Evolutionary conservation across 2,329 filamentous ascomycete species (phyloP), one percentile per base, ranked within the genome.

Genomic region (Aspergillaceae sp.): DNA sequence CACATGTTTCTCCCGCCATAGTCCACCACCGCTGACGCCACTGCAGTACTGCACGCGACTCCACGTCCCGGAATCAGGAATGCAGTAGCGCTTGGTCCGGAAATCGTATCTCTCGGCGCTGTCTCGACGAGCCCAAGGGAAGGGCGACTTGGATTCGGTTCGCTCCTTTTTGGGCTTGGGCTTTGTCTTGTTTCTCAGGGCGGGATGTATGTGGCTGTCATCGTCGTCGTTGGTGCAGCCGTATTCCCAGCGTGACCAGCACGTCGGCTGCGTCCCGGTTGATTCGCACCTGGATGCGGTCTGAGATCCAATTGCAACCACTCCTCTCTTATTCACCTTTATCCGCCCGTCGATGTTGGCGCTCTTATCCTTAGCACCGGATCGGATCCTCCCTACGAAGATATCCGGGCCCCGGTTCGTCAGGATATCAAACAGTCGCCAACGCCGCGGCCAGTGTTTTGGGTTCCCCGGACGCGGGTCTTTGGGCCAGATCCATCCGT

Each of bases 401-500:
- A 72, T 66, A 53, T 72, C 70, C 8, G 70, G 68, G 1, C 69
- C 70, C 46, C 61, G 65, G 33, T 62, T 63, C 5, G 51, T 62
- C 10, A 70, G 37, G 44, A 71, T 55, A 41, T 73, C 65, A 19
- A 57, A 56, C 19, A 71, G 45, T 4, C 62, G 63, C 56, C 56
- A 56, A 42, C 54, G 50, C 7, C 52, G 52, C 7, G 56, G 54
- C 64, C 63, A 66, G 48, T 49, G 53, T 7, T 49, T 32, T 26
- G 61, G 57, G 19, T 65, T 64, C 37, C 61, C 59, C 3, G 60
- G 64, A 6, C 54, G 53, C n/a, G 62, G 64, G 43, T 66, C 63
- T 61, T 65, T 67, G 33, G 63, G 63, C 64, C 64, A 67, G 48
- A 67, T 65, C 51, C 51, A 64, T 40, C 55, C 64, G 8, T 57